Evolutionary conservation across 495 filamentous ascomycete species (phyloP), one percentile per base, ranked within the genome.

Genomic region (Pseudevernia furfuracea): DNA sequence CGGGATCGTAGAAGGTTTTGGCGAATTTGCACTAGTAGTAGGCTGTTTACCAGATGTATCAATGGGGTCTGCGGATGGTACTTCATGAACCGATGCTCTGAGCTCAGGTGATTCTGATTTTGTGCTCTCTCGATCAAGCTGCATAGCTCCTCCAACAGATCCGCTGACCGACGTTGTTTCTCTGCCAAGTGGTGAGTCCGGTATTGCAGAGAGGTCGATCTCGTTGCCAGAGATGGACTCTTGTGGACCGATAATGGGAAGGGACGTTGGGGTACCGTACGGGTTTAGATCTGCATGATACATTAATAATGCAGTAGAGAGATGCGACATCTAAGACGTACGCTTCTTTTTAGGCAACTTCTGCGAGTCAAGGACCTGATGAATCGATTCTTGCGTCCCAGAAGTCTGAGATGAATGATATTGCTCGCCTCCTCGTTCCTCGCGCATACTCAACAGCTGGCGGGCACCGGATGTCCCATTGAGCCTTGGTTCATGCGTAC

Each of bases 101-200:
- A 69, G 61, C 49, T 67, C 67, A 55, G 67, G 67, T 15, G 67
- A 69, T 44, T 66, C 64, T n/a, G 67, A 69, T 46, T 69, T 69
- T 0, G 67, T 67, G 37, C 25, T 46, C 19, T 64, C 48, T 41
- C 58, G 60, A 41, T 62, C 39, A n/a, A 52, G 14, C 32, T 57
- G 28, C 15, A 34, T 25, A 9, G 43, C 25, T 21, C 38, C 12
- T 52, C 19, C 32, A 53, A 43, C 39, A 39, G 28, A 21, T 44
- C 25, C 41, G 17, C 32, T 28, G 21, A 8, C 9, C 28, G 32
- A 23, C 14, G 19, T 43, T 21, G 34, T 11, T 10, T 19, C 49
- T 61, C 65, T 63, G 38, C 55, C 41, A 61, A n/a, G 38, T 48
- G 67, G 67, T 56, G 69, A 70, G 44, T 70, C 66, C 19, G 69